Base-by-base conservation (phyloP, 2,329 filamentous ascomycete genomes). In the Fusarium nematophilum region DNA sequence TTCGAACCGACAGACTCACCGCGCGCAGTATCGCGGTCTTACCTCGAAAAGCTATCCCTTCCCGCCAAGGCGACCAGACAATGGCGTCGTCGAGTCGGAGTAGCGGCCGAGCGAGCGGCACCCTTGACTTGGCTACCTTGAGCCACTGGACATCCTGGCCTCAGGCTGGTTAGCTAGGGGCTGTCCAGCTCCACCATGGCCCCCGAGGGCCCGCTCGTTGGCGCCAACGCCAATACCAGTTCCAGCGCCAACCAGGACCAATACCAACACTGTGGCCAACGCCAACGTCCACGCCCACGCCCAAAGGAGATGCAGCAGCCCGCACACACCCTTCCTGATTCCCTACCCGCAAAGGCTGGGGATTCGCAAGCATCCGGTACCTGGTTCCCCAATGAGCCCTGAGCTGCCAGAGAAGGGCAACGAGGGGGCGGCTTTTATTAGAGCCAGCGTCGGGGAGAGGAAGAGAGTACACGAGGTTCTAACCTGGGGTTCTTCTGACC, bases 201-300 rank as follows among this genome's bases (percentile, higher is more conserved):
- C 34, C 37, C 36, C 34, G 50, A 56, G 47, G 63, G 52, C 59
- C 60, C 47, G 43, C 58, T 51, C 63, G 23, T 42, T 53, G 47
- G 57, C 57, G 45, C 57, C 54, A 47, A 46, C 33, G 14, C 33
- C 33, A 53, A 45, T 31, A 25, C 39, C 36, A 37, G 26, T 34
- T 44, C 18, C 37, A 44, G 18, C 37, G 30, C 42, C 21, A 27
- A 15, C 48, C 55, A 59, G 36, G 30, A 26, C 52, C 46, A 59
- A 38, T 27, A 50, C 53, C 53, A 50, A 50, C 30, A 30, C 34
- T 36, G 30, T 38, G 29, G 37, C 53, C 47, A 46, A 23, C 29
- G 43, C 26, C 39, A 38, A 37, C 43, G 36, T 37, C 47, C 37
- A 44, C 23, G 36, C 11, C 27, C 39, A 63, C 60, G 25, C 60